Evolutionary conservation across 495 filamentous ascomycete genomes (phyloP), one percentile per base, ranked within the genome.

Genomic region (Endocarpon pusillum): DNA sequence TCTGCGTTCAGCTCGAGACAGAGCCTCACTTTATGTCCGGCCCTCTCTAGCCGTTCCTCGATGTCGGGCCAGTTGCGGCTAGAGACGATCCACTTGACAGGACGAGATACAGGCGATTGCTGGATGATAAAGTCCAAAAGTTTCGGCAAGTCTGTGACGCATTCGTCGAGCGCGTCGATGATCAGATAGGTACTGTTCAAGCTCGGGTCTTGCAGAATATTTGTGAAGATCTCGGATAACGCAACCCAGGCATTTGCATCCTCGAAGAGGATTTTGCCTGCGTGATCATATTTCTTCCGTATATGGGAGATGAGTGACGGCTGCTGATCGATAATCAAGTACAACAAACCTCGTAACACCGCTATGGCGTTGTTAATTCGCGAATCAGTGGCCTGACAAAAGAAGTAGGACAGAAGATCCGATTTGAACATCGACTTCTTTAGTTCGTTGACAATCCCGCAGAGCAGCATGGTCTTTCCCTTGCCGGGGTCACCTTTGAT

Each of bases 111-210:
- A 4, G 39, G 42, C 19, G 42, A 42, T 5, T 31, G 43, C 11
- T 34, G 17, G 20, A 37, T 26, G 22, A 44, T 21, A 11, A 44
- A 19, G 18, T 44, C 29, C 15, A 62, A 44, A 32, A 62, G 47
- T 5, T 47, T 20, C 3, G 26, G 12, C 30, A 47, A 36, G 20
- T 44, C 52, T 5, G 21, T 33, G 4, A 37, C 41, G 33, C 60
- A 68, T 43, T 69, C 66, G 42, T 68, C 60, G 3, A 69, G 54
- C 3, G 61, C 62, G 40, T 71, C 63, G 28, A 69, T 48, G 1
- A 68, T 36, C 34, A 62, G 34, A 34, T 54, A 59, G 3, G 44
- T 47, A 1, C 16, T 42, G 1, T 33, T 33, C 25, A 58, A 31
- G n/a, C 12, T 3, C n/a, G 35, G 26, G 33, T 62, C 53, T 24